Evolutionary conservation across 805 yeast genomes (phyloP).

Genomic region (Kazachstania taianensis): DNA sequence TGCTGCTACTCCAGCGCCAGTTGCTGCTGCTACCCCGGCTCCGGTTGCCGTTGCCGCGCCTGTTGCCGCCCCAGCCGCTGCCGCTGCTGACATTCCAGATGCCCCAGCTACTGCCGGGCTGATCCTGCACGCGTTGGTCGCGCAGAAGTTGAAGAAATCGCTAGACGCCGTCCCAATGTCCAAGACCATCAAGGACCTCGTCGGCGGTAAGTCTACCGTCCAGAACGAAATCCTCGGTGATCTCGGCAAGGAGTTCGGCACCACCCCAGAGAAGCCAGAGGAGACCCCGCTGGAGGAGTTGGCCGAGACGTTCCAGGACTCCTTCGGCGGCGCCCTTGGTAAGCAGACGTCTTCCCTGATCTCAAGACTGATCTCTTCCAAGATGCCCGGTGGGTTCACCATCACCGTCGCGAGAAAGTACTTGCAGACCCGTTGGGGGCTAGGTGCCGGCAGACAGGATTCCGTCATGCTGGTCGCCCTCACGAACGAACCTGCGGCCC

Average conservation of each 20-base stretch:
- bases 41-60: slow-evolving; percentile 48
- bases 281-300: slow-evolving; percentile 93
- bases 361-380: slow-evolving; percentile 86
- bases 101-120: slow-evolving; percentile 80
- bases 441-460: slow-evolving; percentile 91
- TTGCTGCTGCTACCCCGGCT: slow-evolving; percentile 44
- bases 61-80: slow-evolving; percentile 63
- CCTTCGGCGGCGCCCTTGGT: slow-evolving; percentile 82
- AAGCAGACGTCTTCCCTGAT: slow-evolving; percentile 84
- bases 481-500: slow-evolving; percentile 82
- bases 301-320: slow-evolving; percentile 90
- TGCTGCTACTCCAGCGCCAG: slow-evolving; percentile 26
- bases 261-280: slow-evolving; percentile 98
- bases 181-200: slow-evolving; percentile 93
- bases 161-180: slow-evolving; percentile 76
- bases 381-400: slow-evolving; percentile 99
- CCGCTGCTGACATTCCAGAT: slow-evolving; percentile 78
- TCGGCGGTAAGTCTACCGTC: slow-evolving; percentile 96
- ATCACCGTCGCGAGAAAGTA: slow-evolving; percentile 87
- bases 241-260: slow-evolving; percentile 94
- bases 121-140: slow-evolving; percentile 80
- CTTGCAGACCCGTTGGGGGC: slow-evolving; percentile 85
- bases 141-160: slow-evolving; percentile 90
- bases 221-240: slow-evolving; percentile 99
- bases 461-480: slow-evolving; percentile 73